Evolutionary conservation across 768 basidiomycete species (phyloP), one percentile per base, ranked within the genome.

Genomic region (Russula ochroleuca): DNA sequence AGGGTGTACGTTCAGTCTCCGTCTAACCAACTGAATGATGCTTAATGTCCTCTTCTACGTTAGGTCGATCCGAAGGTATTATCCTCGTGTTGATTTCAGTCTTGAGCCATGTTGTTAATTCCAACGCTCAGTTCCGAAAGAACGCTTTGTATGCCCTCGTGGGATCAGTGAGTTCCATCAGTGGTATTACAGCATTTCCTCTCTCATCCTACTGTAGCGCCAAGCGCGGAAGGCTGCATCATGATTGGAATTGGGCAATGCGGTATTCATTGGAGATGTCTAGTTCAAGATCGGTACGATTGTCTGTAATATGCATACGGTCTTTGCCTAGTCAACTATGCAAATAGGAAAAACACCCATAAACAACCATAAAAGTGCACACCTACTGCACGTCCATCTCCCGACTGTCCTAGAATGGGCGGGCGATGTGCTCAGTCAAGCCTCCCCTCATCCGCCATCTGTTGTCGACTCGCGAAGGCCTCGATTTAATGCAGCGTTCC

Each of bases 1-100:
- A 85, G 80, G 95, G 94, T 84, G 96, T 98, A 83, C 67, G 92
- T 88, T 87, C 88, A 80, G 90, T 92, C n/a, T 38, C 52, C 23
- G 15, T 28, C 19, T 55, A 10, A 79, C 60, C 84, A 84, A 6
- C 49, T 61, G 23, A 41, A 43, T 45, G 60, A 35, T 41, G 25
- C 43, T 47, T 56, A 25, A 15, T 23, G 58, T 67, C 60, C 62
- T 61, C 48, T 38, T 61, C 28, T 58, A n/a, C n/a, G 60, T 43
- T 69, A 93, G 91, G 86, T 93, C 72, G 91, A 93, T 68, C 74
- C 86, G 65, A 93, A 91, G 85, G 90, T 91, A 68, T 51, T 4
- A 15, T 4, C 47, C 19, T 56, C 50, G 64, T 57, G n/a, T n/a
- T n/a, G 53, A 58, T 61, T 49, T 52, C 50, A 19, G 21, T 33